phyloP scores from a whole-genome alignment of 2,329 filamentous ascomycete species.

The Xylaria sp. region DNA sequence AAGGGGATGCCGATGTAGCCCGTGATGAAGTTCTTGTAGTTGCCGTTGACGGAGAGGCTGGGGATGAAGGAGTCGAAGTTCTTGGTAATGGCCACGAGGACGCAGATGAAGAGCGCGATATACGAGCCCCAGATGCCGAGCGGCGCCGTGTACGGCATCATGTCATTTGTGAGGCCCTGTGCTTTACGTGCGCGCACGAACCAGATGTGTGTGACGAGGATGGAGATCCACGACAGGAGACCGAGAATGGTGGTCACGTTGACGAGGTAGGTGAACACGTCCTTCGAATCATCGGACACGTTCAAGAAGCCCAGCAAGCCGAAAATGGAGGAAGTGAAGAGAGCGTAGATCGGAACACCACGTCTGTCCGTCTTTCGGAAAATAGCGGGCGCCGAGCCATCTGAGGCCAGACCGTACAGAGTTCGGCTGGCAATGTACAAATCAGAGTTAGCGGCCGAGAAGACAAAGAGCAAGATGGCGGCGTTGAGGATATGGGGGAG shows the following conservation, averaged over 20 bases:
- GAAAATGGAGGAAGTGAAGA: slow-evolving; percentile 70
- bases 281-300: slow-evolving; percentile 65
- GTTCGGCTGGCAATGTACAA: slow-evolving; percentile 80
- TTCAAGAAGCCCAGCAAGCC: slow-evolving; percentile 77
- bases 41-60: slow-evolving; percentile 53
- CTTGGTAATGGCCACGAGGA: slow-evolving; percentile 82
- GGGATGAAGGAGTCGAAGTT: slow-evolving; percentile 79
- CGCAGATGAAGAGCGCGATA: slow-evolving; percentile 74
- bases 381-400: slow-evolving; percentile 77
- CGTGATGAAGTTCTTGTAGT: slow-evolving; percentile 80
- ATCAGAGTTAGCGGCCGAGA: slow-evolving; percentile 81
- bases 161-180: slow-evolving; percentile 65
- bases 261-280: slow-evolving; percentile 73
- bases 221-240: slow-evolving; percentile 74
- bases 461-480: slow-evolving; percentile 79
- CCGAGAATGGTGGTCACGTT: slow-evolving; percentile 76
- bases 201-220: slow-evolving; percentile 74
- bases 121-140: slow-evolving; percentile 77
- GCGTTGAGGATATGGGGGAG: slow-evolving; percentile 78
- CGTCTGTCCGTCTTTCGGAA: slow-evolving; percentile 76
- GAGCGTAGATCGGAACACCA: slow-evolving; percentile 76
- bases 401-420: slow-evolving; percentile 76
- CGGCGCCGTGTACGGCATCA: slow-evolving; percentile 74
- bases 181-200: slow-evolving; percentile 72
- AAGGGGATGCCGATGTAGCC: slow-evolving; percentile 82